Conservation (phyloP, 306 rosid species). For the Mucuna pruriens region DNA sequence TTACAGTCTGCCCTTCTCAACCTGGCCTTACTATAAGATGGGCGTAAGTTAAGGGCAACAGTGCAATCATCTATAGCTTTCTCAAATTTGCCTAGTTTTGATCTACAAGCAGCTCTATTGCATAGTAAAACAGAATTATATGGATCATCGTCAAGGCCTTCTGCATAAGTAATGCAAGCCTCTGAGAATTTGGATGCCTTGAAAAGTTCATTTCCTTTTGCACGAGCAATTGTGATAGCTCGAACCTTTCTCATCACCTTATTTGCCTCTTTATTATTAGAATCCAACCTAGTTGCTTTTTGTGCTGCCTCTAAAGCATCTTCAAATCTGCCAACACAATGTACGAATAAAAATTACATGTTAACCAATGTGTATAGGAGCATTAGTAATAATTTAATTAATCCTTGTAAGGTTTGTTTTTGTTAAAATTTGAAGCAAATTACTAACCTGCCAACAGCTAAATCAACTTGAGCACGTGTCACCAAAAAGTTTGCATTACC, state of each 20-base stretch:
- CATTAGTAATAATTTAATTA: neutral
- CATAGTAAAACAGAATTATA: conserved; percentile 71
- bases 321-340: conserved; percentile 59
- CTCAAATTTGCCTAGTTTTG: conserved; percentile 69
- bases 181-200: conserved; percentile 71
- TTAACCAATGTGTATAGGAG: neutral
- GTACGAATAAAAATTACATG: neutral
- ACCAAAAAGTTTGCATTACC: conserved; percentile 65
- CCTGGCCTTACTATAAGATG: conserved; percentile 80
- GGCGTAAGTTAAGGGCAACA: conserved; percentile 68
- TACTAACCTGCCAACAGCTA: conserved; percentile 76
- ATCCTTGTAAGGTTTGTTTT: neutral
- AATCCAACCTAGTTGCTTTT: conserved; percentile 63
- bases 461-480: conserved; percentile 67
- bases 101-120: conserved; percentile 80
- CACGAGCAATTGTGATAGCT: conserved; percentile 57
- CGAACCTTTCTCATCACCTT: conserved; percentile 57
- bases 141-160: conserved; percentile 81
- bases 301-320: conserved; percentile 73
- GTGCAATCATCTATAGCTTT: conserved; percentile 79
- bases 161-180: conserved; percentile 72
- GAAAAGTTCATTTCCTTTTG: conserved; percentile 78
- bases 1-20: conserved; percentile 86
- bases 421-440: neutral
- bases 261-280: conserved; percentile 63